phyloP scores from a whole-genome alignment of 306 rosid species.

The Prunus campanulata region DNA sequence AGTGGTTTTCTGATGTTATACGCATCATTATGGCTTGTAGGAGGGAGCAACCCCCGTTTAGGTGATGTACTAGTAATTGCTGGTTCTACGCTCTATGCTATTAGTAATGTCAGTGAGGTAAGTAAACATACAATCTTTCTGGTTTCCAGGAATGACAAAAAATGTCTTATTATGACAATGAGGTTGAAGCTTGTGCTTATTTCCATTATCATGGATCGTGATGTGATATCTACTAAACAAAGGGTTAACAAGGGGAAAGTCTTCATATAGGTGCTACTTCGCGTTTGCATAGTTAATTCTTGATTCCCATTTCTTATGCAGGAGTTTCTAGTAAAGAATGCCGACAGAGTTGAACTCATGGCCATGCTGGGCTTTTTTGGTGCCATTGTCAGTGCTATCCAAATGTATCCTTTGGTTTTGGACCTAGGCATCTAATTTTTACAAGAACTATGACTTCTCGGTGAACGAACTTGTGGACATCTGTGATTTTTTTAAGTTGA shows the following conservation, averaged over 20 bases:
- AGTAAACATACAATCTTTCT: conserved; percentile 2
- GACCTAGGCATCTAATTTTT: conserved; percentile 7
- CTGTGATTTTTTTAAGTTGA: not conserved
- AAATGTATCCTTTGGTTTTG: conserved; percentile 78
- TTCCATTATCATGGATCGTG: not conserved
- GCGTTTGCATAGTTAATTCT: not conserved
- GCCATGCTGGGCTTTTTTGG: conserved; percentile 78
- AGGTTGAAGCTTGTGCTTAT: not conserved
- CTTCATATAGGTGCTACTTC: not conserved
- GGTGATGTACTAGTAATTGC: conserved; percentile 77
- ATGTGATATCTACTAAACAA: not conserved
- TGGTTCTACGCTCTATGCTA: conserved; percentile 80
- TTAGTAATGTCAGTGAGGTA: conserved; percentile 88
- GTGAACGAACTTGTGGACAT: not conserved
- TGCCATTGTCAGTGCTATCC: conserved; percentile 81
- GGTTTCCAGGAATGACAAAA: not conserved
- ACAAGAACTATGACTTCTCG: conserved; percentile 12
- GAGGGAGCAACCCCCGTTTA: conserved; percentile 71
- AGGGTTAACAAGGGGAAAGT: not conserved
- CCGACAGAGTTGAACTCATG: conserved; percentile 88
- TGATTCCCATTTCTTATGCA: conserved; percentile 34
- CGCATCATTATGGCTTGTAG: conserved; percentile 37
- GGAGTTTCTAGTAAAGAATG: conserved; percentile 88
- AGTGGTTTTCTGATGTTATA: conserved; percentile 25
- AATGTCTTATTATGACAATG: not conserved